phyloP scores from a whole-genome alignment of 164 flowering plant species.

The Annona squamosa region DNA sequence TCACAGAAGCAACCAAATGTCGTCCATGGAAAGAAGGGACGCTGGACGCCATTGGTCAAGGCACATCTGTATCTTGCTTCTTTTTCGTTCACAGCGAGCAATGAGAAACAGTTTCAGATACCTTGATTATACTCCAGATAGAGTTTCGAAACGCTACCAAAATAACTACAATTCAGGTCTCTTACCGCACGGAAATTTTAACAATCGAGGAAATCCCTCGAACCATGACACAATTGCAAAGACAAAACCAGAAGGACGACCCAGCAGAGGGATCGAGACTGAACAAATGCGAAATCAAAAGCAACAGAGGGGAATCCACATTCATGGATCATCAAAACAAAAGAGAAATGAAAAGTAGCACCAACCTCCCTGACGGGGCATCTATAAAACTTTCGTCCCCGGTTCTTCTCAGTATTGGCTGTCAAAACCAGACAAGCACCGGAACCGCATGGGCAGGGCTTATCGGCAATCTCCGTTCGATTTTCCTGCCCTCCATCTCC shows the following conservation, averaged over 20 bases:
- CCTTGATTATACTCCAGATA: too few species aligned
- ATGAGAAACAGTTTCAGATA: too few species aligned
- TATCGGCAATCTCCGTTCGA: conserved; percentile 16
- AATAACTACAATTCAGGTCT: too few species aligned
- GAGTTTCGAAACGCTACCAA: too few species aligned
- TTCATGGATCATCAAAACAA: not conserved
- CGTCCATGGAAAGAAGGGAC: too few species aligned
- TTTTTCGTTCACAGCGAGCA: too few species aligned
- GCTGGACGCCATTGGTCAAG: too few species aligned
- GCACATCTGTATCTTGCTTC: too few species aligned
- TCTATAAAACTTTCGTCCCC: conserved; percentile 34
- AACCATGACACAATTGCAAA: not conserved
- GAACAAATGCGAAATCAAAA: not conserved
- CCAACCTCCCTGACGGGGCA: conserved; percentile 37
- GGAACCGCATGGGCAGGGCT: conserved; percentile 33
- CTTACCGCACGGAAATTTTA: too few species aligned
- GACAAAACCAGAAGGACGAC: not conserved
- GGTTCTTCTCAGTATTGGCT: conserved; percentile 39
- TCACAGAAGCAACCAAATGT: too few species aligned
- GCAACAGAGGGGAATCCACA: not conserved
- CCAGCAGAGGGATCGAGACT: not conserved
- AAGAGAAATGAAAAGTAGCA: not conserved
- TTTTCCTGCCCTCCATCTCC: not conserved
- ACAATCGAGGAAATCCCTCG: not conserved
- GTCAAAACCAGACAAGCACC: conserved; percentile 32